phyloP scores from a whole-genome alignment of 1,139 yeast species.

The Candida mesenterica region DNA sequence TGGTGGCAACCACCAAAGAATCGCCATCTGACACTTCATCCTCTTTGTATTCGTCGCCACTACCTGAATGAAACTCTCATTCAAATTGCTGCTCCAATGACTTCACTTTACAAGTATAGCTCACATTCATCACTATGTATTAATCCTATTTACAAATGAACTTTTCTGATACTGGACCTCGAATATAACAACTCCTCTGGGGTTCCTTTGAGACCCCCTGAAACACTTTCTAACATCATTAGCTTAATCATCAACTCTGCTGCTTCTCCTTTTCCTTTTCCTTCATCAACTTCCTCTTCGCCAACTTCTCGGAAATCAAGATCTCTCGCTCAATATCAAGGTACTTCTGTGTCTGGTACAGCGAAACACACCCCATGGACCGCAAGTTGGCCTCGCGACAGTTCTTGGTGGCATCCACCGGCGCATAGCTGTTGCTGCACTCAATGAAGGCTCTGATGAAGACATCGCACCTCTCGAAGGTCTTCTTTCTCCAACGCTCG shows the following conservation, averaged over 20 bases:
- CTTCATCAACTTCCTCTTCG: constrained; percentile 21
- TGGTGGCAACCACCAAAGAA: too few relatives aligned
- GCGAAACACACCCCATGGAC: constrained; percentile 56
- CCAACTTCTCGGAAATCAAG: constrained; percentile 55
- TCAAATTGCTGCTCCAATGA: too few relatives aligned
- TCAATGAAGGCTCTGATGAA: constrained; percentile 51
- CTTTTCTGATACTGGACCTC: too few relatives aligned
- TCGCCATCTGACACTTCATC: too few relatives aligned
- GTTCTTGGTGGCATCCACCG: constrained; percentile 62
- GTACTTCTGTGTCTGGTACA: constrained; percentile 63
- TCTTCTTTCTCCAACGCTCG: constrained; percentile 71
- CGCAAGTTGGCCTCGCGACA: constrained; percentile 35
- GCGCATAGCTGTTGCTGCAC: constrained; percentile 40
- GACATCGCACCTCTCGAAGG: constrained; percentile 72
- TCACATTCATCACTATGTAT: too few relatives aligned
- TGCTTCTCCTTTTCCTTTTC: neutral
- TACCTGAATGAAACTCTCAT: too few relatives aligned
- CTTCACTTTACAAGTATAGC: too few relatives aligned
- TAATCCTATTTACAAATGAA: too few relatives aligned
- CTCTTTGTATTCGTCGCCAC: too few relatives aligned
- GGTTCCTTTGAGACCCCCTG: too few relatives aligned
- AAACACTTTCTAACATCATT: too few relatives aligned
- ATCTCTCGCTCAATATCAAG: constrained; percentile 71
- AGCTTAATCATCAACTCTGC: neutral
- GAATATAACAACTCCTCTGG: too few relatives aligned